phyloP scores from a whole-genome alignment of 2,329 filamentous ascomycete species.

The Colletotrichum sp. region DNA sequence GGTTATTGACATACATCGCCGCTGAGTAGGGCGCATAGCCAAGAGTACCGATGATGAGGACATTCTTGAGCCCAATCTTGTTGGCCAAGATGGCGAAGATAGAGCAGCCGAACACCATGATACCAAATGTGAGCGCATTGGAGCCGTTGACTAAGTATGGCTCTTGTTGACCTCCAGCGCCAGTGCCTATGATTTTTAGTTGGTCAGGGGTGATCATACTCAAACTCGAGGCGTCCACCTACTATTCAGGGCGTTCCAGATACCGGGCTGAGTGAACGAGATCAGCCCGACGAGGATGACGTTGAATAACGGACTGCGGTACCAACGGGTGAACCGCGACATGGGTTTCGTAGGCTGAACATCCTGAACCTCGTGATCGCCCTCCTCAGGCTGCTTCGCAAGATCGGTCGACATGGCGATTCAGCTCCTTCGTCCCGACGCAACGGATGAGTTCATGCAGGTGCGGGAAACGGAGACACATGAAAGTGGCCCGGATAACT shows the following conservation, averaged over 20 bases:
- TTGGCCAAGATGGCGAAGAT: conserved; percentile 44
- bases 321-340: conserved; percentile 37
- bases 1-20: no score
- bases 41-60: conserved; percentile 45
- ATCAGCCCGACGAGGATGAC: conserved; percentile 48
- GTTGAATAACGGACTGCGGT: conserved; percentile 51
- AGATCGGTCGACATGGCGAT: conserved; percentile 9
- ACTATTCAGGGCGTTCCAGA: conserved; percentile 52
- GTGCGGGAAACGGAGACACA: neutral
- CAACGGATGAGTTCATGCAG: neutral
- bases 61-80: conserved; percentile 36
- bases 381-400: conserved; percentile 5
- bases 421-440: neutral
- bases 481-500: neutral
- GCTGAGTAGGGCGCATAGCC: conserved; percentile 43
- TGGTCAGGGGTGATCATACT: neutral
- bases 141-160: conserved; percentile 73
- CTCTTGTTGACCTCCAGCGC: conserved; percentile 69
- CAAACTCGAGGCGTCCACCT: neutral
- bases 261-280: conserved; percentile 49
- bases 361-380: conserved; percentile 1
- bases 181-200: no score
- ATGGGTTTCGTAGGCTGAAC: conserved; percentile 24
- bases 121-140: conserved; percentile 71
- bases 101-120: conserved; percentile 50